A percentile compares a stretch with the other conserved stretches of the same genome.
Evolutionary conservation across 1,139 yeast species (phyloP).

Genomic region (Geotrichum siamense): DNA sequence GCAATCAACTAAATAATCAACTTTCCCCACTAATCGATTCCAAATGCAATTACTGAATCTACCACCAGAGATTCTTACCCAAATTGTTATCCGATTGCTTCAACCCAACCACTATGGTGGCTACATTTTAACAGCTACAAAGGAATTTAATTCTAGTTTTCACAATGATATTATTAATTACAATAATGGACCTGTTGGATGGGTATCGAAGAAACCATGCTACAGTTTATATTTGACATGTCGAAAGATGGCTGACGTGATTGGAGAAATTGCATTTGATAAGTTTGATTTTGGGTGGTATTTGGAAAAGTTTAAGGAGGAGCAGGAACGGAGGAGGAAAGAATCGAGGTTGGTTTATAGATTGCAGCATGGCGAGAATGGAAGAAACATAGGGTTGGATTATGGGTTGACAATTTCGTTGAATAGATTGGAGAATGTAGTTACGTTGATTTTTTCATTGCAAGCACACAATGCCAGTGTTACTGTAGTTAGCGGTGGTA

Average conservation of each 20-base stretch:
- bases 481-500: neutral
- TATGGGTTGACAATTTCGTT: neutral
- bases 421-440: neutral
- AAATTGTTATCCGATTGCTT: neutral
- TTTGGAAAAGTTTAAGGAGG: neutral
- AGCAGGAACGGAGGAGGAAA: neutral
- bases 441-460: neutral
- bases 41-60: slow-evolving; percentile 1
- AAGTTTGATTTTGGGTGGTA: neutral
- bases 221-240: neutral
- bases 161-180: too few species aligned
- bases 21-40: too few species aligned
- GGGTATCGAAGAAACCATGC: neutral
- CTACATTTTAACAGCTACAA: neutral
- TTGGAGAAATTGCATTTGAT: neutral
- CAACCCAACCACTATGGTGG: neutral
- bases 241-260: neutral
- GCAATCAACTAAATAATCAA: too few species aligned
- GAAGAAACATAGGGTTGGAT: neutral
- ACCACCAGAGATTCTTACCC: neutral
- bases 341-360: neutral
- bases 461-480: neutral
- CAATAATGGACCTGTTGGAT: too few species aligned
- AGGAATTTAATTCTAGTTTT: too few species aligned
- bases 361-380: neutral